phyloP scores from a whole-genome alignment of 257 asterid species.

The Solanum arcanum region DNA sequence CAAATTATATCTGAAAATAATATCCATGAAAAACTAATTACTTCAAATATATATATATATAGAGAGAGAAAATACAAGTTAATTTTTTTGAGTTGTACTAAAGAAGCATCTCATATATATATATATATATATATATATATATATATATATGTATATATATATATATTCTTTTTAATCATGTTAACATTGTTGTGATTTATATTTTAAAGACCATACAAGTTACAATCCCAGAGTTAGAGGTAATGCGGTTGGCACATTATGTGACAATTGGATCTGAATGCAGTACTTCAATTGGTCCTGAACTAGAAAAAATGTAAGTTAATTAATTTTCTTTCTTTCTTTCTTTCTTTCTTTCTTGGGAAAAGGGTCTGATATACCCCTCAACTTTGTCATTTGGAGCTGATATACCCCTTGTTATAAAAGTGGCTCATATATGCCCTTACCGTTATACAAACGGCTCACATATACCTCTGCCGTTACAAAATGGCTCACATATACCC shows the following conservation, averaged over 20 bases:
- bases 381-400: too few species aligned
- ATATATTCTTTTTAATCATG: not conserved
- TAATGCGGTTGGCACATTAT: conserved; percentile 85
- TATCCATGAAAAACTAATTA: not conserved
- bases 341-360: not conserved
- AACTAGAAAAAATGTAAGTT: conserved; percentile 46
- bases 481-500: too few species aligned
- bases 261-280: conserved; percentile 79
- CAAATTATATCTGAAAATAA: not conserved
- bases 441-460: too few species aligned
- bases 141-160: too few species aligned
- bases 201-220: conserved; percentile 51
- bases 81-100: not conserved
- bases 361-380: too few species aligned
- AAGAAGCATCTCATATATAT: not conserved
- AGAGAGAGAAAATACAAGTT: too few species aligned
- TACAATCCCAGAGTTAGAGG: conserved; percentile 82
- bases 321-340: not conserved
- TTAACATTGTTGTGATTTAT: not conserved
- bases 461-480: too few species aligned
- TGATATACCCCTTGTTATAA: too few species aligned
- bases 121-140: not conserved
- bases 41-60: too few species aligned
- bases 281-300: conserved; percentile 30
- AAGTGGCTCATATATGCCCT: too few species aligned